These are phyloP conservation scores for Aspergillus caelatus DNA, from an alignment of 2,329 filamentous ascomycete genomes.

Conservation along the genomic window DNA sequence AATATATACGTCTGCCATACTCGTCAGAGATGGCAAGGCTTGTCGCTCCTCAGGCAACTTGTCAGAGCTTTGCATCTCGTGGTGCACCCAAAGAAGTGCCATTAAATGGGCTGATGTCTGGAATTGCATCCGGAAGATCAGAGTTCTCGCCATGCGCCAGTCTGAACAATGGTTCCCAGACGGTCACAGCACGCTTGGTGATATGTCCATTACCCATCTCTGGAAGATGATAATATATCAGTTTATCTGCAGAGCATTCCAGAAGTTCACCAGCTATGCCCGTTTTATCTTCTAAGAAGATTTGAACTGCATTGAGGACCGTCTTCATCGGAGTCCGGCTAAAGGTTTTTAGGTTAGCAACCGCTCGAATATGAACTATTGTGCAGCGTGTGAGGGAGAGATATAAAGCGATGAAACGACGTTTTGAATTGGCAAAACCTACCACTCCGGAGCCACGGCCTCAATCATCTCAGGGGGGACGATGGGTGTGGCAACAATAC, in stretches of 20 bases:
- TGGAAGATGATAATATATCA: constrained; percentile 41
- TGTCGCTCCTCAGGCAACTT: background rate
- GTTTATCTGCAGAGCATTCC: constrained; percentile 49
- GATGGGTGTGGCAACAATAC: constrained; percentile 50
- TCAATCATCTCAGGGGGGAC: constrained; percentile 49
- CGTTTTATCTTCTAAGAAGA: constrained; percentile 50
- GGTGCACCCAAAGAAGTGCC: background rate
- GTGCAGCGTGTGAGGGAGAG: background rate
- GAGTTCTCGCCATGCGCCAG: constrained; percentile 49
- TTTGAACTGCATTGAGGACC: constrained; percentile 50
- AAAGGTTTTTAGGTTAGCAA: background rate
- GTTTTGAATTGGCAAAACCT: constrained; percentile 6
- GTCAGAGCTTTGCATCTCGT: background rate
- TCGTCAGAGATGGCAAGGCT: background rate
- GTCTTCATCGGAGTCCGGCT: constrained; percentile 48
- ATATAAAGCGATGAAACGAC: background rate
- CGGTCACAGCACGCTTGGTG: constrained; percentile 48
- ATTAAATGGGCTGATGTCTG: background rate
- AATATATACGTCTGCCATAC: background rate
- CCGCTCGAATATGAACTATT: background rate
- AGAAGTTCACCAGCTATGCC: constrained; percentile 47
- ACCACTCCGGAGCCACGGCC: constrained; percentile 42
- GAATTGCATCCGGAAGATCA: constrained; percentile 43
- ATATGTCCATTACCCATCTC: constrained; percentile 45
- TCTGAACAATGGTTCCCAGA: constrained; percentile 54